Evolutionary conservation across 176 grass and related monocot species (phyloP).

Genomic region (Zea luxurians): DNA sequence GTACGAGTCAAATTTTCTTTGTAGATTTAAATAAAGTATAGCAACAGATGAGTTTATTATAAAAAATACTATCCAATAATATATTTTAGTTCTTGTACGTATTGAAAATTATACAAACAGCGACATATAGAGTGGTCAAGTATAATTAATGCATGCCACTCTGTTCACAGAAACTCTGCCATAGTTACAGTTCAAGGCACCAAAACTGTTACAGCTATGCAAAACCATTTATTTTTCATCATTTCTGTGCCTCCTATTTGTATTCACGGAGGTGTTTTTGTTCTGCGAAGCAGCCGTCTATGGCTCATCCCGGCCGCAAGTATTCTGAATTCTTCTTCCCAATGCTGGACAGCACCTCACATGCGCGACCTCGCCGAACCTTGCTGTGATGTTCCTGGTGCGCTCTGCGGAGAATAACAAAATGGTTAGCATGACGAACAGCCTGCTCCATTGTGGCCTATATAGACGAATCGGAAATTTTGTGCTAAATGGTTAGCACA

Average conservation of each 20-base stretch:
- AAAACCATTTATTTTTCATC: background rate
- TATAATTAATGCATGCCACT: background rate
- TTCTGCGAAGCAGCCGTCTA: background rate
- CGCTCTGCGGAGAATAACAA: constrained; percentile 30
- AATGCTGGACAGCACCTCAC: constrained; percentile 24
- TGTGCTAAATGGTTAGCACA: background rate
- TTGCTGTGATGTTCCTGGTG: constrained; percentile 14
- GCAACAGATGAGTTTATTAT: no score
- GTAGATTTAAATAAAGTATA: no score
- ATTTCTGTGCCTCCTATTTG: background rate
- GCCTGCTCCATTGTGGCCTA: background rate
- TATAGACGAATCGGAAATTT: background rate
- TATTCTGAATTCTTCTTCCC: background rate
- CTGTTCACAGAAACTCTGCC: background rate
- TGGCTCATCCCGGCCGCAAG: background rate
- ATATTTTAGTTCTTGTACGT: background rate
- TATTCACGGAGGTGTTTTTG: background rate
- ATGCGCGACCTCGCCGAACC: constrained; percentile 49
- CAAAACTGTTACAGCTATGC: background rate
- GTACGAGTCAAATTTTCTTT: no score
- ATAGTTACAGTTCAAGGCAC: background rate
- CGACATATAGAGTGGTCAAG: background rate
- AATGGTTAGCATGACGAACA: background rate
- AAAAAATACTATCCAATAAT: no score
- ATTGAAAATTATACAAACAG: background rate